Conservation (phyloP, 805 yeast genomes). For the Brettanomyces sp. region DNA sequence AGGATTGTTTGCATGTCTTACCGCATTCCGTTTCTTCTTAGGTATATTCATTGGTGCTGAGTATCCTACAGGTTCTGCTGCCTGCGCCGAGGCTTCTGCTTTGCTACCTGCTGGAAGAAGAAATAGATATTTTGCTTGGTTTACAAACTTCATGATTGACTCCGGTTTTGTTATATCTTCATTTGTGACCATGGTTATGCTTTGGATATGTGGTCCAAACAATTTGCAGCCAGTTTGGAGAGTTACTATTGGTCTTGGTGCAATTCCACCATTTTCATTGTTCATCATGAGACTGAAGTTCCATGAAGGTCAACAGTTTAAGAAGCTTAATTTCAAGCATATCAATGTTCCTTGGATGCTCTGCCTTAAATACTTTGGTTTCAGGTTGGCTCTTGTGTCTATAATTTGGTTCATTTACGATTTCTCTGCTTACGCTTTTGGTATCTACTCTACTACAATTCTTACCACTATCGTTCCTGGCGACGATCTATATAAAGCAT, state of each 20-base stretch:
- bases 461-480: slow-evolving; percentile 48
- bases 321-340: slow-evolving; percentile 58
- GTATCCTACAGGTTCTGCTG: slow-evolving; percentile 89
- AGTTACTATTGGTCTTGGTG: slow-evolving; percentile 82
- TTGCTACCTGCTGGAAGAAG: slow-evolving; percentile 71
- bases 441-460: slow-evolving; percentile 72
- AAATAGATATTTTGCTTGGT: slow-evolving; percentile 83
- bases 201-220: slow-evolving; percentile 69
- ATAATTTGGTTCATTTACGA: slow-evolving; percentile 89
- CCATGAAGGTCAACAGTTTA: slow-evolving; percentile 64
- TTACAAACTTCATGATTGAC: slow-evolving; percentile 84
- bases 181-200: slow-evolving; percentile 75
- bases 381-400: slow-evolving; percentile 60
- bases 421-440: slow-evolving; percentile 80
- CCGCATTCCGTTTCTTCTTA: slow-evolving; percentile 75
- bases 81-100: slow-evolving; percentile 86
- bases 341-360: slow-evolving; percentile 58
- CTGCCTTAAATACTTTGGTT: slow-evolving; percentile 75
- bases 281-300: slow-evolving; percentile 71
- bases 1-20: slow-evolving; percentile 77
- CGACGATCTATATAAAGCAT: slow-evolving; percentile 57
- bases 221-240: slow-evolving; percentile 87
- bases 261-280: slow-evolving; percentile 72
- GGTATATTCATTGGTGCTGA: slow-evolving; percentile 95
- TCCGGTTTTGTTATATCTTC: slow-evolving; percentile 75